A percentile compares a stretch with the other conserved stretches of the same genome.
These are phyloP conservation scores for Pterocarpus santalinus DNA, from an alignment of 306 rosid species.

Conservation along the genomic window DNA sequence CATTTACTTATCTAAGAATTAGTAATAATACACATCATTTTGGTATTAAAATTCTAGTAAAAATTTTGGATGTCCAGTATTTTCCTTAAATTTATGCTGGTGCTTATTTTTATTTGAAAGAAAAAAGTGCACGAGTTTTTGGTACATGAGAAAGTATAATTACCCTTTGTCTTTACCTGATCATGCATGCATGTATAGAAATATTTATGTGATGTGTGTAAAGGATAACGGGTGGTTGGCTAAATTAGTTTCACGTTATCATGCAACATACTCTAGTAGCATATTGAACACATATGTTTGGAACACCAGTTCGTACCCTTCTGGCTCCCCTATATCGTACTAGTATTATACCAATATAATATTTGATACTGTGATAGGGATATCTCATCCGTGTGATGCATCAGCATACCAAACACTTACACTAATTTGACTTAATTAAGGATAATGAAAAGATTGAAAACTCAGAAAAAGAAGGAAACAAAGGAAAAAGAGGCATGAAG, in stretches of 20 bases:
- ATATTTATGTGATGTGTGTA: no score
- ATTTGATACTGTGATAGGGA: background rate
- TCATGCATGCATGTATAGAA: background rate
- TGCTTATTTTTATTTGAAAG: no score
- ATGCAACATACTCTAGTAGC: background rate
- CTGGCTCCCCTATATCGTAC: no score
- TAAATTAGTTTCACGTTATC: background rate
- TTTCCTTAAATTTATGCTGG: no score
- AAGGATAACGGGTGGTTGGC: background rate
- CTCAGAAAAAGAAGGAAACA: background rate
- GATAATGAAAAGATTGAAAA: slow-evolving; percentile 3
- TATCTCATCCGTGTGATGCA: slow-evolving; percentile 20
- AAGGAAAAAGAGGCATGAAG: background rate
- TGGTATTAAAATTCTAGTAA: no score
- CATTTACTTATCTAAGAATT: no score
- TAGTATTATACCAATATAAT: background rate
- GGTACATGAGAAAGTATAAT: background rate
- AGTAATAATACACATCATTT: no score
- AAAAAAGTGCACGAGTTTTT: background rate
- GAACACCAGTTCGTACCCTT: background rate
- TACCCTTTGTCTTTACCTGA: background rate
- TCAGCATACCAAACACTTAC: background rate
- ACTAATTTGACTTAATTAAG: background rate
- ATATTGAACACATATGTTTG: background rate
- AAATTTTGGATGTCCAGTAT: no score